Evolutionary conservation across 306 rosid species (phyloP).

Genomic region (Sophora flavescens): DNA sequence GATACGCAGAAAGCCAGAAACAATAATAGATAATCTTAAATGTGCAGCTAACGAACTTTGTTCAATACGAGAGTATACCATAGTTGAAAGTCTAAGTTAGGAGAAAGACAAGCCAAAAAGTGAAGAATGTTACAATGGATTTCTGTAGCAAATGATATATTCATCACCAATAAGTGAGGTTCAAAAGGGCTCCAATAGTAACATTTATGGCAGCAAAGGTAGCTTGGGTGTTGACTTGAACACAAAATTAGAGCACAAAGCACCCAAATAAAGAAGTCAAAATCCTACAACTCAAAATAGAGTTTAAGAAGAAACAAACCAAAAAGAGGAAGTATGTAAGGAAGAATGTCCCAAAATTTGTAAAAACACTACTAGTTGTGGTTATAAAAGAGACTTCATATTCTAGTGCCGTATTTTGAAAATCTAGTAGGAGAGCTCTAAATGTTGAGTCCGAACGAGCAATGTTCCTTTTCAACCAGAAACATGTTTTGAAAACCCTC

Average conservation of each 20-base stretch:
- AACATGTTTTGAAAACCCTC: conserved; percentile 35
- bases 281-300: conserved; percentile 55
- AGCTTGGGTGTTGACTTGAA: conserved; percentile 67
- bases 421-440: conserved; percentile 68
- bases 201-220: conserved; percentile 48
- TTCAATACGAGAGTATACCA: conserved; percentile 20
- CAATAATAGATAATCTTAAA: too few species aligned
- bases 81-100: conserved; percentile 57
- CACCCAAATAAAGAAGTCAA: conserved; percentile 60
- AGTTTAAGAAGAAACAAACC: conserved; percentile 51
- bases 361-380: conserved; percentile 55
- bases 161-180: conserved; percentile 58
- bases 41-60: too few species aligned
- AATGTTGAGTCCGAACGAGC: conserved; percentile 60
- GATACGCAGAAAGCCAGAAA: too few species aligned
- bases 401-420: conserved; percentile 45
- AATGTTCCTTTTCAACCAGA: conserved; percentile 51
- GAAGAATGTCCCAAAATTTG: conserved; percentile 59
- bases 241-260: conserved; percentile 76
- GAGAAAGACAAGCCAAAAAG: conserved; percentile 54
- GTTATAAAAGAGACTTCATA: conserved; percentile 39
- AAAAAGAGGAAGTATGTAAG: conserved; percentile 54
- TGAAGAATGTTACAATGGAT: conserved; percentile 55
- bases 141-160: conserved; percentile 67
- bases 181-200: conserved; percentile 49